Evolutionary conservation across 352 stramenopile genomes (phyloP).

Genomic region (Phytophthora idaei): DNA sequence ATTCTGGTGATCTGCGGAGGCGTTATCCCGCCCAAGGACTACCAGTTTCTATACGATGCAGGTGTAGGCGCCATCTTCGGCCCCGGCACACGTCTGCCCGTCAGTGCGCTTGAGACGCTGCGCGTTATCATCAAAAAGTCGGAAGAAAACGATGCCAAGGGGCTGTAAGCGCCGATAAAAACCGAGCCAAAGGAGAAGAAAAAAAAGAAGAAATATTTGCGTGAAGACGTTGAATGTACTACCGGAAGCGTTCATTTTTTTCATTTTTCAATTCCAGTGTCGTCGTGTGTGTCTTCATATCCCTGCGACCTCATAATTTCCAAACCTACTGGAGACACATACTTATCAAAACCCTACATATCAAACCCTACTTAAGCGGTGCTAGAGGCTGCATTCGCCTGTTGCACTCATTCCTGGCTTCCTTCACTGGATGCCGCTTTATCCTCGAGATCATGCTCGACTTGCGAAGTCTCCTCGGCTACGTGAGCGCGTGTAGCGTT

Average conservation of each 20-base stretch:
- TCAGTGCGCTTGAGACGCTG: constrained; percentile 68
- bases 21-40: constrained; percentile 96
- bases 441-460: constrained; percentile 2
- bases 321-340: constrained; percentile 24
- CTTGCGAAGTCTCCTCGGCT: not conserved
- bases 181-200: too few species aligned
- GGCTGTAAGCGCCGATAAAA: constrained; percentile 22
- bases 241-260: not conserved
- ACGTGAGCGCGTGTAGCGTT: constrained; percentile 14
- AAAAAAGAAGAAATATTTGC: not conserved
- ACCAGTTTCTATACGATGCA: constrained; percentile 94
- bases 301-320: constrained; percentile 30
- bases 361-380: constrained; percentile 6
- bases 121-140: constrained; percentile 62
- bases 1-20: constrained; percentile 96
- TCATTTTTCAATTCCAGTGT: not conserved
- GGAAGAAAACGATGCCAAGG: constrained; percentile 48
- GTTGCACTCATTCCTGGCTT: constrained; percentile 25
- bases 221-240: not conserved
- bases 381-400: constrained; percentile 5
- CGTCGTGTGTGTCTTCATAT: constrained; percentile 15
- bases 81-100: constrained; percentile 93
- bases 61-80: constrained; percentile 95
- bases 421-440: constrained; percentile 32
- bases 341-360: constrained; percentile 26